These are phyloP conservation scores for Cercophora samala DNA, from an alignment of 495 filamentous ascomycete species.

Conservation along the genomic window DNA sequence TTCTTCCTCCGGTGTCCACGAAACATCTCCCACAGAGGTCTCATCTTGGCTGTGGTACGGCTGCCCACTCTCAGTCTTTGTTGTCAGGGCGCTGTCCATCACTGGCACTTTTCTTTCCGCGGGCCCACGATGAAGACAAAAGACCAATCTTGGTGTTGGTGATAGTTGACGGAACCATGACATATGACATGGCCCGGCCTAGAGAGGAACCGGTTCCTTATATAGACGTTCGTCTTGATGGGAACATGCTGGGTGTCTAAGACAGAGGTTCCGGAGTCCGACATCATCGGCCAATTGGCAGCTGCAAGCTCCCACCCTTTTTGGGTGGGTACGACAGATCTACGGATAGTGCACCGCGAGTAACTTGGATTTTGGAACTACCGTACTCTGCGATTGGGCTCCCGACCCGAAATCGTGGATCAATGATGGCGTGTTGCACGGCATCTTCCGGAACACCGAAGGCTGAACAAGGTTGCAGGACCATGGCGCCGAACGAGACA, in stretches of 20 bases:
- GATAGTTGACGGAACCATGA: not conserved
- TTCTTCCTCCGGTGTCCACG: slow-evolving; percentile 23
- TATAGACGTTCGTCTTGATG: not conserved
- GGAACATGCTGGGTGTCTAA: not conserved
- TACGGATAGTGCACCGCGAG: not conserved
- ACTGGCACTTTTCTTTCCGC: no score
- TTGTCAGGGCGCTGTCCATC: not conserved
- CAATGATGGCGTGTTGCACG: not conserved
- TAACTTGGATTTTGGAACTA: not conserved
- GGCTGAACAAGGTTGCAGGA: not conserved
- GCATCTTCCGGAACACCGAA: not conserved
- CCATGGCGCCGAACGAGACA: not conserved
- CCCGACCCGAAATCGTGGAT: not conserved
- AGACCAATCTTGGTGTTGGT: not conserved
- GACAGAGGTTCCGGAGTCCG: not conserved
- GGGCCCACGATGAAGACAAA: not conserved
- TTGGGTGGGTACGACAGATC: not conserved
- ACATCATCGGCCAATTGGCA: not conserved
- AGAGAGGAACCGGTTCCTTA: not conserved
- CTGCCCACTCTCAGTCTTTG: not conserved
- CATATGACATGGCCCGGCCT: not conserved
- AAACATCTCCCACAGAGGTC: not conserved
- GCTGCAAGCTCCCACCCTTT: not conserved
- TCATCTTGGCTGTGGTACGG: not conserved
- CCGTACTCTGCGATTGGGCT: not conserved